These are phyloP conservation scores for Diaporthe eres DNA, from an alignment of 2,329 filamentous ascomycete genomes.

Conservation along the genomic window DNA sequence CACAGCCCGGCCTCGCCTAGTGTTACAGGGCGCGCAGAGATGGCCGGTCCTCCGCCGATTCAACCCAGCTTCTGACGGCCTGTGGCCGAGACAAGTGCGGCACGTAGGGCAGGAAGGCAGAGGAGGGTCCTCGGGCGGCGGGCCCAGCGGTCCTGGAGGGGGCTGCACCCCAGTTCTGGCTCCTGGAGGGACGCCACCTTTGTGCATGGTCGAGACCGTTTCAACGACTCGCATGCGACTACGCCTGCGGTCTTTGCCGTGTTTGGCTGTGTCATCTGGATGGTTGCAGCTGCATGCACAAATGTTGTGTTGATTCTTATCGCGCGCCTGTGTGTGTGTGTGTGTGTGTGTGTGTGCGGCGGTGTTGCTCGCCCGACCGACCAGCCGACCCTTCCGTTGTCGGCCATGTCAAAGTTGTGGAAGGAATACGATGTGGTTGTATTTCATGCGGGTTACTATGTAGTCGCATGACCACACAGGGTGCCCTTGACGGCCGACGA, in stretches of 20 bases:
- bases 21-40: constrained; percentile 18
- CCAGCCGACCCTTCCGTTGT: constrained; percentile 11
- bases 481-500: constrained; percentile 3
- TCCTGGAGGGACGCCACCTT: not conserved
- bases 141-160: constrained; percentile 2
- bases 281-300: constrained; percentile 25
- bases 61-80: constrained; percentile 1
- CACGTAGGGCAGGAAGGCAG: not conserved
- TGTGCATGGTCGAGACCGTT: constrained; percentile 26
- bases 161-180: constrained; percentile 18
- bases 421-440: constrained; percentile 20
- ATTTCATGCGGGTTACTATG: constrained; percentile 17
- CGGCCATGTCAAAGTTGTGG: constrained; percentile 21
- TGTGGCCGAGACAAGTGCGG: constrained; percentile 15
- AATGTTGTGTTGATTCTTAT: not conserved
- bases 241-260: constrained; percentile 7
- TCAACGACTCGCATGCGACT: constrained; percentile 2
- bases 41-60: constrained; percentile 35
- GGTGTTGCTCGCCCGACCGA: not conserved
- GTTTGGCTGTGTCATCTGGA: constrained; percentile 3
- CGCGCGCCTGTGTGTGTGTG: not conserved
- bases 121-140: not conserved
- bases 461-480: constrained; percentile 11
- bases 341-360: not conserved
- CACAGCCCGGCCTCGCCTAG: not conserved